A percentile compares a stretch with the other conserved stretches of the same genome.
phyloP scores from a whole-genome alignment of 495 filamentous ascomycete genomes.

The Daldinia loculata region DNA sequence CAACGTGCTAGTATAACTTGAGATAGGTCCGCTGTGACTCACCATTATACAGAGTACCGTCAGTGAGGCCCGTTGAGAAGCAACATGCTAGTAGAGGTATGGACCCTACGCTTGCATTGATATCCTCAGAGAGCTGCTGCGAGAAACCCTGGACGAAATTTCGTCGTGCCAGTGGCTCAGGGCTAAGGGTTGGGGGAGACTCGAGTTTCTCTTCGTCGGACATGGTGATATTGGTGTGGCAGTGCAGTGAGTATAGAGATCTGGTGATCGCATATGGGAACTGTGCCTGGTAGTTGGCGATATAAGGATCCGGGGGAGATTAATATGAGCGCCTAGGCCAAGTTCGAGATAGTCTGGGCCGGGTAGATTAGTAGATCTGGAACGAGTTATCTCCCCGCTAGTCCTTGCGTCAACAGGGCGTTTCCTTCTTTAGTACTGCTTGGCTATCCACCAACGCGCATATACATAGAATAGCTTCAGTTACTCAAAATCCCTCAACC shows the following conservation, averaged over 20 bases:
- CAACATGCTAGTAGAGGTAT: constrained; percentile 59
- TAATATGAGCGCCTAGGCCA: not conserved
- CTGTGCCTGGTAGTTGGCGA: constrained; percentile 7
- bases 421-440: constrained; percentile 14
- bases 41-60: constrained; percentile 63
- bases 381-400: not conserved
- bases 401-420: not conserved
- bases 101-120: constrained; percentile 52
- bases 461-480: constrained; percentile 10
- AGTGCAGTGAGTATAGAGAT: not conserved
- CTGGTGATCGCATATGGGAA: not conserved
- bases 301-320: not conserved
- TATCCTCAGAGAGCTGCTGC: constrained; percentile 45
- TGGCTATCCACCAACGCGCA: constrained; percentile 23
- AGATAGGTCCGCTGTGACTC: constrained; percentile 5
- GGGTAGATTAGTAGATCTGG: not conserved
- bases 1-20: not conserved
- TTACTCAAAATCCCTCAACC: constrained; percentile 33
- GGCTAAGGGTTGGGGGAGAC: constrained; percentile 1
- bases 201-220: constrained; percentile 40
- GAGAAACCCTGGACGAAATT: constrained; percentile 41
- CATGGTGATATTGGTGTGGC: constrained; percentile 18
- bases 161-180: constrained; percentile 1
- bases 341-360: not conserved
- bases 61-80: constrained; percentile 59